Base-by-base conservation (phyloP, 257 asterid species). In the Nicotiana tabacum region DNA sequence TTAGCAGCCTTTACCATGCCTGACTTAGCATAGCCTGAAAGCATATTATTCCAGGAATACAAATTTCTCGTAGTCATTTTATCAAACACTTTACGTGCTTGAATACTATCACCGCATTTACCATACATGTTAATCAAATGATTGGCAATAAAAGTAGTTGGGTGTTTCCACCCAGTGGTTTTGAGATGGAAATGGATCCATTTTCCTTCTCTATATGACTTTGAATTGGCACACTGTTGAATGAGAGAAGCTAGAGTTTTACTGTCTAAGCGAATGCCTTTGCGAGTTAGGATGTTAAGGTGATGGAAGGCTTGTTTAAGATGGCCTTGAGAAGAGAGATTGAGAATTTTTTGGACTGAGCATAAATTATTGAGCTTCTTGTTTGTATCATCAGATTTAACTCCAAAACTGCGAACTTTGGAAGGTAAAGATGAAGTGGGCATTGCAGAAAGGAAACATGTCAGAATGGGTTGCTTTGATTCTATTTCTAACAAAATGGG, bases 41-140 rank as follows among this genome's bases (percentile, higher is more conserved):
- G 94, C 98, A 93, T 92, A 82, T 84, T 88, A 84, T 94, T 94
- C 98, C 98, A 94, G 37, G 97, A 92, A 80, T 91, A 94, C 92
- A 94, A 84, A 87, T 91, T 93, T 86, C 90, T 89, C 3, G 5
- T 82, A 5, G 82, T 62, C 97, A 92, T 89, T 92, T 88, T 88
- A 82, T 92, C 96, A 30, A 95, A 93, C 90, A 94, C 85, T 61
- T 85, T 84, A 37, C 98, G 97, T 5, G 98, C 98, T 82, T 80
- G 87, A 4, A n/a, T 86, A 82, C 86, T 92, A 87, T 93, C 92
- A 10, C 97, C 97, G 62, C 94, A 91, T 84, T 85, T 90, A 3
- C 87, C 81, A 69, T 94, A 93, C 97, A 94, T 90, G 15, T 81
- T 79, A 0, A 94, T 89, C 89, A 94, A 86, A 85, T 93, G 93